A percentile compares a stretch with the other conserved stretches of the same genome.
phyloP scores from a whole-genome alignment of 106 monocot species.

The Gastrodia elata region DNA sequence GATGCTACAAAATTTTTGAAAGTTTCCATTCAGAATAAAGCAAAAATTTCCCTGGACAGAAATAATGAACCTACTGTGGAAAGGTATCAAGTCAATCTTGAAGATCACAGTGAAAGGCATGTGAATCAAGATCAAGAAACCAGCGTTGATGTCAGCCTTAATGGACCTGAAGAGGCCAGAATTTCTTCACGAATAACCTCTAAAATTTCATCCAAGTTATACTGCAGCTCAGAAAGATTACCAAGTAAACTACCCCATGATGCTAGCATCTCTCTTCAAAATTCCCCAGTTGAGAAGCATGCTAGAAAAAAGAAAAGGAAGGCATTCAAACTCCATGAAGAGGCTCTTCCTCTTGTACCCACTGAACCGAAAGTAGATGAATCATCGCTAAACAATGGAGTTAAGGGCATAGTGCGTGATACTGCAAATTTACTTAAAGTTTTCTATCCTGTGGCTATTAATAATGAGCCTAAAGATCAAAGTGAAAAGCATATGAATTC shows the following conservation, averaged over 20 bases:
- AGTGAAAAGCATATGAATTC: not conserved
- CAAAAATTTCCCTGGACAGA: not conserved
- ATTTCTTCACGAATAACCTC: not conserved
- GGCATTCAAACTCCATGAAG: conserved; percentile 1
- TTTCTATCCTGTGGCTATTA: no score
- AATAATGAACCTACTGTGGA: not conserved
- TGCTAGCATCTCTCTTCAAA: not conserved
- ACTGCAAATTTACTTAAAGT: not conserved
- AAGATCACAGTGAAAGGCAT: not conserved
- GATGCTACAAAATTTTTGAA: not conserved
- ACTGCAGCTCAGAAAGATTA: not conserved
- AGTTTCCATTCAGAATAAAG: not conserved
- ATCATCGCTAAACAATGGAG: not conserved
- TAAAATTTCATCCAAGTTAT: not conserved
- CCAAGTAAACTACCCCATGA: conserved; percentile 3
- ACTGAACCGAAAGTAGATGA: not conserved
- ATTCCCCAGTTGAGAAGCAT: not conserved
- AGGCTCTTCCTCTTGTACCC: not conserved
- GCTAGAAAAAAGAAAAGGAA: not conserved
- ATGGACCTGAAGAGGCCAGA: not conserved
- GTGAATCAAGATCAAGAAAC: not conserved
- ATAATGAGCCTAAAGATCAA: not conserved
- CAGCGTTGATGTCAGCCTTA: not conserved
- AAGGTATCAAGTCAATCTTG: not conserved
- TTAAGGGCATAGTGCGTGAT: not conserved